Percentiles rank a stretch among this genome's conserved stretches.
Conservation (phyloP, 768 basidiomycete genomes). For the Tubosaeta brunneosetosa region DNA sequence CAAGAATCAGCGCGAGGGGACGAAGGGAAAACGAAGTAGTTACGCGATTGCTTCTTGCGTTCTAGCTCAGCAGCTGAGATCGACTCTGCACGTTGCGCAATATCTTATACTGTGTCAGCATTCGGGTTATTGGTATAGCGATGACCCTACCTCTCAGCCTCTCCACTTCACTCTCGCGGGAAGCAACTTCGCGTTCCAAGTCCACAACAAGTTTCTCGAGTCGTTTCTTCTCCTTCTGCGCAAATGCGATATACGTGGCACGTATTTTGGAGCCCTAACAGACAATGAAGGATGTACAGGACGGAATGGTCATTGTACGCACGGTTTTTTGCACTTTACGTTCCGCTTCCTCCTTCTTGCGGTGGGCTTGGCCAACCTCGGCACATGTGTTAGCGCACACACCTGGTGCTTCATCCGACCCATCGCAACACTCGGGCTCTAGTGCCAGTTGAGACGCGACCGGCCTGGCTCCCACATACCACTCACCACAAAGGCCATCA, state of each 20-base stretch:
- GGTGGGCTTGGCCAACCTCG: constrained; percentile 66
- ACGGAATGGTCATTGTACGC: constrained; percentile 20
- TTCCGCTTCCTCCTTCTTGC: constrained; percentile 66
- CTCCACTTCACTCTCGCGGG: constrained; percentile 66
- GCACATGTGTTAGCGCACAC: constrained; percentile 76
- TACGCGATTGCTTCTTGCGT: constrained; percentile 82
- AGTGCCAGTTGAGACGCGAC: constrained; percentile 11
- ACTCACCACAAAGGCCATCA: constrained; percentile 90
- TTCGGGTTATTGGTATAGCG: background rate
- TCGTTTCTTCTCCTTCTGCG: constrained; percentile 84
- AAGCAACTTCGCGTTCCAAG: constrained; percentile 53
- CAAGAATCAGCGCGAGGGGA: background rate
- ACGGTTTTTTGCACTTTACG: constrained; percentile 78
- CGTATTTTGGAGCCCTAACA: constrained; percentile 87
- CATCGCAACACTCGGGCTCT: constrained; percentile 95
- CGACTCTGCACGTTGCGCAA: constrained; percentile 74
- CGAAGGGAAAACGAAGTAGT: constrained; percentile 25
- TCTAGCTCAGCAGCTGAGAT: constrained; percentile 78
- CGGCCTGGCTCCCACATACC: background rate
- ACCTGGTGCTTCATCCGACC: constrained; percentile 84
- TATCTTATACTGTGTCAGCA: constrained; percentile 42
- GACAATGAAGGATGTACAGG: background rate
- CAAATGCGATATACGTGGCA: constrained; percentile 79
- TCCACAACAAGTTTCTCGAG: constrained; percentile 61
- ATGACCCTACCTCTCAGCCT: constrained; percentile 56